phyloP scores from a whole-genome alignment of 306 rosid species.

The Casuarina equisetifolia region DNA sequence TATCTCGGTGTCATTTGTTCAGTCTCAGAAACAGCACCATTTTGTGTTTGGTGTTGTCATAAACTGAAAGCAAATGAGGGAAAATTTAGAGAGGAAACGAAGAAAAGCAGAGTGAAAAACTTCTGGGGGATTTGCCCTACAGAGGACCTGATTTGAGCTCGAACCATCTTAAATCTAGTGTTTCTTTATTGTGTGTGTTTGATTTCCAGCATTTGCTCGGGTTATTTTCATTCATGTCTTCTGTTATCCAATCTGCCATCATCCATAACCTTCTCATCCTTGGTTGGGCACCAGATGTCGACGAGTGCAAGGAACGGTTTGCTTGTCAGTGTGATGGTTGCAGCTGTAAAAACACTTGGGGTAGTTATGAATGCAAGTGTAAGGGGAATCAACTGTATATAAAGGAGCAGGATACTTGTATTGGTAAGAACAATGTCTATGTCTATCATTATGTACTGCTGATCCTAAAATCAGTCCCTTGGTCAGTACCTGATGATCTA shows the following conservation, averaged over 20 bases:
- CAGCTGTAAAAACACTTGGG: conserved; percentile 58
- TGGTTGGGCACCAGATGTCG: conserved; percentile 38
- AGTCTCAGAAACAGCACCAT: no score
- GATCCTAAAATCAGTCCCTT: not conserved
- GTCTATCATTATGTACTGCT: not conserved
- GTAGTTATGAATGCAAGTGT: conserved; percentile 58
- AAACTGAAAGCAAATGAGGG: no score
- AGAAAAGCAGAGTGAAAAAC: no score
- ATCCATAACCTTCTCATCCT: not conserved
- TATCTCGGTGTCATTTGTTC: no score
- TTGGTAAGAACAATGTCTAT: conserved; percentile 33
- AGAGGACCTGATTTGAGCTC: no score
- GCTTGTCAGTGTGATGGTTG: conserved; percentile 57
- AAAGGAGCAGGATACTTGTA: conserved; percentile 52
- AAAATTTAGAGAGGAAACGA: no score
- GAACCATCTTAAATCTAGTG: no score
- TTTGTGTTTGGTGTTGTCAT: no score
- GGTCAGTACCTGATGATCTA: not conserved
- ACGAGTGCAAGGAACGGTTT: conserved; percentile 46
- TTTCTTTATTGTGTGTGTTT: no score
- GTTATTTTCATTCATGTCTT: not conserved
- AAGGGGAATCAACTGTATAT: conserved; percentile 42
- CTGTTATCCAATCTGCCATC: not conserved
- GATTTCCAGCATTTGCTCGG: no score
- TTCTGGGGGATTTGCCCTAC: no score